Evolutionary conservation across 371 early-diverging fungal genomes (phyloP).

Genomic region (Coemansia sp.): DNA sequence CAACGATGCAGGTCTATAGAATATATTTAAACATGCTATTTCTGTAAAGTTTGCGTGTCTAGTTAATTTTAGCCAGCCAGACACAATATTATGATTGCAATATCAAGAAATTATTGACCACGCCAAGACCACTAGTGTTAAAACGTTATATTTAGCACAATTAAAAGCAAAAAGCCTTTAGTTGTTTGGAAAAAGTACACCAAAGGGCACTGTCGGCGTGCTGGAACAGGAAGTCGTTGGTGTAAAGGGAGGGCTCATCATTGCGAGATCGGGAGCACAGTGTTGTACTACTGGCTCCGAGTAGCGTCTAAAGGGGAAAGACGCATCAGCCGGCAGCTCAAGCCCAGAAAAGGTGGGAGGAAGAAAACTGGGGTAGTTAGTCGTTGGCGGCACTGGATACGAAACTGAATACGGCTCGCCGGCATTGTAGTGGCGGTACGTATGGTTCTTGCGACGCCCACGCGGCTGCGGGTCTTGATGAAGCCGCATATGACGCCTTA

Average conservation of each 20-base stretch:
- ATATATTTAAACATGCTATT: too few species aligned
- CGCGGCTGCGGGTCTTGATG: constrained; percentile 25
- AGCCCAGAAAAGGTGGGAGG: not conserved
- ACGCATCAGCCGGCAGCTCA: not conserved
- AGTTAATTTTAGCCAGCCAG: too few species aligned
- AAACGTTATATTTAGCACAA: too few species aligned
- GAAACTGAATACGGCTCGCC: too few species aligned
- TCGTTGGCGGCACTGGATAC: too few species aligned
- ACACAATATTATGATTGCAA: too few species aligned
- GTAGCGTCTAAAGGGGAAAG: not conserved
- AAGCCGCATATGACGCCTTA: constrained; percentile 64
- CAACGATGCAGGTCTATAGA: too few species aligned
- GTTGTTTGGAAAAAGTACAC: not conserved
- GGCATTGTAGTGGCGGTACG: not conserved
- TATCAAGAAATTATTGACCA: too few species aligned
- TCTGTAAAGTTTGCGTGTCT: too few species aligned
- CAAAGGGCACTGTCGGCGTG: not conserved
- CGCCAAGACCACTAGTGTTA: too few species aligned
- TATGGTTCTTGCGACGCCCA: not conserved
- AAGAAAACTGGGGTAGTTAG: too few species aligned
- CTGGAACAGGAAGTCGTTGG: not conserved
- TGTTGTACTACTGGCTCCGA: not conserved
- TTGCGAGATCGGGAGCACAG: not conserved
- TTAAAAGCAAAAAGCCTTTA: too few species aligned
- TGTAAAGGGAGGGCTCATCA: not conserved